Base-by-base conservation (phyloP, 176 grass and related monocot species). In the Microstegium vimineum region DNA sequence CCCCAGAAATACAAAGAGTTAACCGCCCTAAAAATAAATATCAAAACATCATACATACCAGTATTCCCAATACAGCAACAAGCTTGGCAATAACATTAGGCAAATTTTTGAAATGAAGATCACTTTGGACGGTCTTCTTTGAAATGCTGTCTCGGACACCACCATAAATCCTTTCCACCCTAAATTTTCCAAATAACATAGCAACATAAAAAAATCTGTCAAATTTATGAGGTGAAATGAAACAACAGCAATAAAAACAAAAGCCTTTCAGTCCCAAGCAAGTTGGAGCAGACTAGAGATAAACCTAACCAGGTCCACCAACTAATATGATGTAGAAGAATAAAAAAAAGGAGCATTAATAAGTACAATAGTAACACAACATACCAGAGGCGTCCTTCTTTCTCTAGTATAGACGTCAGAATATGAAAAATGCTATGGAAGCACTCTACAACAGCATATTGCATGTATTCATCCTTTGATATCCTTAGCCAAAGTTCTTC, bases 391-490 rank as follows among this genome's bases (percentile, higher is more conserved):
- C 42, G 73, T 31, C 94, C 94, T 77, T 90, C 94, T n/a, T 84
- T 85, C 27, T 97, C 90, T 43, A 97, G 81, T 83, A 97, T 85
- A 81, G 87, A 83, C 36, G 80, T 66, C 81, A 97, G 88, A 77
- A 97, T 89, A 92, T 89, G 30, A 40, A 70, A 25, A 86, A 92
- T 78, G 62, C 86, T 90, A 63, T 90, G 54, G 67, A 81, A 97
- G 74, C 88, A 91, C 82, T 97, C 94, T 86, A 83, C 77, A 31
- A 97, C 94, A 52, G 94, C 94, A 85, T 92, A 97, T 81, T 85
- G 15, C 92, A 97, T 94, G 62, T 97, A 97, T 35, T 97, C 92
- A 81, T 97, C 94, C 84, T 77, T 94, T 3, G 88, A 90, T 57
- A 94, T 92, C 85, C 82, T 97, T 32, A 75, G n/a, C 94, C 92